Conservation (phyloP, 2,329 filamentous ascomycete genomes). For the Arthrocladium fulminans region DNA sequence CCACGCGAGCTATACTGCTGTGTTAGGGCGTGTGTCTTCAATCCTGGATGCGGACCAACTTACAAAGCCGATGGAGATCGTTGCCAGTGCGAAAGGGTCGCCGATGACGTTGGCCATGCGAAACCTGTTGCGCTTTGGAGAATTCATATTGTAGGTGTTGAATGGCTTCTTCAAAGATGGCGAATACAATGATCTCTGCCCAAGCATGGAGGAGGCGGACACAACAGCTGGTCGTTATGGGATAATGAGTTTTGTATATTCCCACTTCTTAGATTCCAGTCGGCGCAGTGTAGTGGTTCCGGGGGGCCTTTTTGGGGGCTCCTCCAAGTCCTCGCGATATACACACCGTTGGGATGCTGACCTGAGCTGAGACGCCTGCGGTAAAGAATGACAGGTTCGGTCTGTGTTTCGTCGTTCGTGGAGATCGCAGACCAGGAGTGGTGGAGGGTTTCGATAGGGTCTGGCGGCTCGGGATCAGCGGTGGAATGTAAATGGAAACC, state of each 20-base stretch:
- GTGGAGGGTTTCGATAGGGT: background rate
- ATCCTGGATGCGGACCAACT: slow-evolving; percentile 32
- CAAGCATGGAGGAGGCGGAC: slow-evolving; percentile 50
- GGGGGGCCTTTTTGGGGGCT: too few relatives aligned
- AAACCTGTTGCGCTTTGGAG: slow-evolving; percentile 37
- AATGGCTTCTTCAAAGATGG: slow-evolving; percentile 63
- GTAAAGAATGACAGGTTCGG: background rate
- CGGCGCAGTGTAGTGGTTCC: background rate
- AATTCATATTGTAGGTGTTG: slow-evolving; percentile 35
- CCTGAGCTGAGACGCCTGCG: background rate
- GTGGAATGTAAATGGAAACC: slow-evolving; percentile 4
- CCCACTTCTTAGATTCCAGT: background rate
- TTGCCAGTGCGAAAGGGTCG: slow-evolving; percentile 91
- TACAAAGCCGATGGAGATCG: slow-evolving; percentile 84
- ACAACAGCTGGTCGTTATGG: background rate
- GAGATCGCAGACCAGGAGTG: background rate
- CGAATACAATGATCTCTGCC: slow-evolving; percentile 63
- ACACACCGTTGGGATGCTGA: background rate
- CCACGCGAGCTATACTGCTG: slow-evolving; percentile 69
- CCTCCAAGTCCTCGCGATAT: background rate
- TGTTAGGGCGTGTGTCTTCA: slow-evolving; percentile 13
- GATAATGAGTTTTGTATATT: background rate
- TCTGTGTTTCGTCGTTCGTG: background rate
- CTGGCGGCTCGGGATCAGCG: slow-evolving; percentile 7
- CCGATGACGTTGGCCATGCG: slow-evolving; percentile 83